phyloP scores from a whole-genome alignment of 2,329 filamentous ascomycete genomes.

The Acrodontium crateriforme region DNA sequence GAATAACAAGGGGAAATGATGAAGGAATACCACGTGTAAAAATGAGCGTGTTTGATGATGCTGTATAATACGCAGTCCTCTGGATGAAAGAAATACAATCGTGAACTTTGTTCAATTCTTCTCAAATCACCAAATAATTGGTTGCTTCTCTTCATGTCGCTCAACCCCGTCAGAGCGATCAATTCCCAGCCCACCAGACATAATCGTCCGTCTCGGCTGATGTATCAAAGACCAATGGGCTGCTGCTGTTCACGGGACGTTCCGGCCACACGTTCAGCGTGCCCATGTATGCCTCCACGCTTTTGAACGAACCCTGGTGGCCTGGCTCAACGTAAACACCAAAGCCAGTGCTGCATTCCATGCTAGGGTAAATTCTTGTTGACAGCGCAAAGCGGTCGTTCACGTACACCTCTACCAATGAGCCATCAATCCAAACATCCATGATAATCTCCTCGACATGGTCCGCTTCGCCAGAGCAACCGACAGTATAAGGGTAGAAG shows the following conservation, averaged over 20 bases:
- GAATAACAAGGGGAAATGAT: not conserved
- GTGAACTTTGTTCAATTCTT: no score
- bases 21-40: not conserved
- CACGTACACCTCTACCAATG: constrained; percentile 33
- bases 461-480: constrained; percentile 11
- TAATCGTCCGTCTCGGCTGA: constrained; percentile 31
- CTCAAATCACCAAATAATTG: no score
- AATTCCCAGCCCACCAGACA: constrained; percentile 33
- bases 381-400: constrained; percentile 29
- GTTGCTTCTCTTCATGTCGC: not conserved
- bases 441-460: constrained; percentile 28
- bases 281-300: constrained; percentile 27
- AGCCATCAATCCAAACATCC: constrained; percentile 35
- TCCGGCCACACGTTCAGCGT: constrained; percentile 27
- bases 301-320: constrained; percentile 20
- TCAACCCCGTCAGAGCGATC: constrained; percentile 3
- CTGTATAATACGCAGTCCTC: not conserved
- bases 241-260: constrained; percentile 28
- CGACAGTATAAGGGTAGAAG: constrained; percentile 30
- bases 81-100: not conserved
- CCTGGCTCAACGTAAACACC: constrained; percentile 28
- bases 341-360: constrained; percentile 29
- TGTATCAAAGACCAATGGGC: constrained; percentile 28
- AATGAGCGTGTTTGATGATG: not conserved
- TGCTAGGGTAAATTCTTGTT: constrained; percentile 33